A percentile compares a stretch with the other conserved stretches of the same genome.
These are phyloP conservation scores for Annulohypoxylon truncatum DNA, from an alignment of 2,329 filamentous ascomycete genomes.

Conservation along the genomic window DNA sequence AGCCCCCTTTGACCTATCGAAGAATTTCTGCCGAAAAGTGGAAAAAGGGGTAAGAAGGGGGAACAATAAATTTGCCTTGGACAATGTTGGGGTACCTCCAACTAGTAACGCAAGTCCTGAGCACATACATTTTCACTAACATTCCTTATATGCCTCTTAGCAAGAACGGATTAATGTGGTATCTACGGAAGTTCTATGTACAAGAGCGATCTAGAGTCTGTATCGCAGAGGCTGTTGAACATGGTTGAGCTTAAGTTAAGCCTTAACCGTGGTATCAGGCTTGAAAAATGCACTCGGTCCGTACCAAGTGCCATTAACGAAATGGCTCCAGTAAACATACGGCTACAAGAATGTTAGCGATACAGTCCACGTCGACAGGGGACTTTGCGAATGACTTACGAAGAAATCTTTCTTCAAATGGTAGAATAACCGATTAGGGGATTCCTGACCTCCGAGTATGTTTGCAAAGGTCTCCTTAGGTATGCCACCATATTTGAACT, in stretches of 20 bases:
- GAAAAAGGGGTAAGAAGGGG: neutral
- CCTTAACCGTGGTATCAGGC: slow-evolving; percentile 26
- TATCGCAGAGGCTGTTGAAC: neutral
- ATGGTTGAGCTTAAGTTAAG: neutral
- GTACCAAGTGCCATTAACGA: slow-evolving; percentile 45
- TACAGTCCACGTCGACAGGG: neutral
- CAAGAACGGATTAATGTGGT: neutral
- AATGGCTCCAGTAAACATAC: slow-evolving; percentile 48
- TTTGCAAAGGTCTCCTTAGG: slow-evolving; percentile 58
- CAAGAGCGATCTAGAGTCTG: neutral
- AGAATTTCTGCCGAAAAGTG: too few species aligned
- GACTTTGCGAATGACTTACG: slow-evolving; percentile 40
- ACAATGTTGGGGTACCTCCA: too few species aligned
- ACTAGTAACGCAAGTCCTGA: too few species aligned
- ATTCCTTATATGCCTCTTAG: neutral
- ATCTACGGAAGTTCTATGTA: neutral
- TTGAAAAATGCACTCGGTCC: slow-evolving; percentile 41
- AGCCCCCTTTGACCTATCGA: too few species aligned
- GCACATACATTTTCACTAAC: too few species aligned
- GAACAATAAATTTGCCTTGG: neutral
- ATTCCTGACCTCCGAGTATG: slow-evolving; percentile 53
- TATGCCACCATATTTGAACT: slow-evolving; percentile 61
- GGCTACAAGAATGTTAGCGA: slow-evolving; percentile 40
- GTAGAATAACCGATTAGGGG: slow-evolving; percentile 55
- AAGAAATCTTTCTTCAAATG: slow-evolving; percentile 61